Conservation (phyloP, 768 basidiomycete species). For the Scleroderma bovista region DNA sequence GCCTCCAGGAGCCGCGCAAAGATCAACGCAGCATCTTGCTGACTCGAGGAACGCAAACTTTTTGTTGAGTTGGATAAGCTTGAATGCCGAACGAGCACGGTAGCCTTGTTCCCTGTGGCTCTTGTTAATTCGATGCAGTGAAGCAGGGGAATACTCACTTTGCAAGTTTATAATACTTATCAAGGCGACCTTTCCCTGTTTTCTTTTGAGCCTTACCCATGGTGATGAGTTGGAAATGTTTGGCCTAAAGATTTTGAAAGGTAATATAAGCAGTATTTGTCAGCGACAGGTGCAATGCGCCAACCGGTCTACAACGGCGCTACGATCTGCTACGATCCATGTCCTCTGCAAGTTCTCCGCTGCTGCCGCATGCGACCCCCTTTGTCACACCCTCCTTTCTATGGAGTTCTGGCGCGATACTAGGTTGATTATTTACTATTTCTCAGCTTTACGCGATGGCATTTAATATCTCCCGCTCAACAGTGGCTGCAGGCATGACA, state of each 20-base stretch:
- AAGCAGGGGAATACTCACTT: conserved; percentile 43
- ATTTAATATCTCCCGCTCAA: not conserved
- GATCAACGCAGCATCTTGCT: conserved; percentile 91
- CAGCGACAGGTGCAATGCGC: too few relatives aligned
- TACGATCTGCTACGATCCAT: too few relatives aligned
- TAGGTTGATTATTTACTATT: conserved; percentile 24
- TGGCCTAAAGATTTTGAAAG: not conserved
- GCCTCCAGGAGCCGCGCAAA: conserved; percentile 98
- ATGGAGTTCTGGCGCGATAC: conserved; percentile 40
- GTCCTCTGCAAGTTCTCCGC: conserved; percentile 16
- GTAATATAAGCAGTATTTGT: not conserved
- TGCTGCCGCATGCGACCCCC: conserved; percentile 14
- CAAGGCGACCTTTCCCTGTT: conserved; percentile 91
- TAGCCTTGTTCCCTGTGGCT: conserved; percentile 90
- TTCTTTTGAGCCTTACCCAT: conserved; percentile 90
- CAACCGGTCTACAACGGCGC: too few relatives aligned
- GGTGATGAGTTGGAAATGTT: not conserved
- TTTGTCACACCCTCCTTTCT: conserved; percentile 21
- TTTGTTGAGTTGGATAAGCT: conserved; percentile 97
- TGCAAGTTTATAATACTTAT: conserved; percentile 96
- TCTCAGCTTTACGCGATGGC: not conserved
- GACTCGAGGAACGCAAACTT: conserved; percentile 91
- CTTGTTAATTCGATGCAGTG: conserved; percentile 6
- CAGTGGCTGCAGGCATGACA: conserved; percentile 46
- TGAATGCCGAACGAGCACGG: conserved; percentile 98